A percentile compares a stretch with the other conserved stretches of the same genome.
Evolutionary conservation across 495 filamentous ascomycete genomes (phyloP).

Genomic region (Penicillium coprophilum): DNA sequence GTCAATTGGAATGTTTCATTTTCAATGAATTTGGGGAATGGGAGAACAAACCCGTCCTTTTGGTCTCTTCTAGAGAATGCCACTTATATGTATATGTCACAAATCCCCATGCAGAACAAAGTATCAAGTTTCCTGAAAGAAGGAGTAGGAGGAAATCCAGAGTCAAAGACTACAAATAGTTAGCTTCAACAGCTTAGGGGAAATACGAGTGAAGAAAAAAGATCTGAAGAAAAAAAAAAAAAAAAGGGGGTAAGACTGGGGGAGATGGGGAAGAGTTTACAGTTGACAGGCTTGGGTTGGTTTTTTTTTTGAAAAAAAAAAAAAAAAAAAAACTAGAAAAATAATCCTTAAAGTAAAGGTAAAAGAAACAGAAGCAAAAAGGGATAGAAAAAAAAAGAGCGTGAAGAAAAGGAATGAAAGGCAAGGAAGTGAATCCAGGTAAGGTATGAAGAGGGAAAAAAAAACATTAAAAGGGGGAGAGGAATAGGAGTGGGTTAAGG

Average conservation of each 20-base stretch:
- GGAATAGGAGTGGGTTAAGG: conserved; percentile 16
- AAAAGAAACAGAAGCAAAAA: conserved; percentile 12
- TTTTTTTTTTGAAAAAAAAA: neutral
- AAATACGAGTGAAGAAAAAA: conserved; percentile 24
- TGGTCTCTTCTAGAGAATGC: conserved; percentile 29
- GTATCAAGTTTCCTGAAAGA: conserved; percentile 5
- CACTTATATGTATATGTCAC: conserved; percentile 28
- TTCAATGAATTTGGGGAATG: conserved; percentile 22
- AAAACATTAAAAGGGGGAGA: conserved; percentile 17
- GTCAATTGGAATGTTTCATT: conserved; percentile 35
- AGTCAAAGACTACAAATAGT: conserved; percentile 24
- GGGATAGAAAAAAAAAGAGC: conserved; percentile 20
- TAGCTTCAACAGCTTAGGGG: conserved; percentile 33
- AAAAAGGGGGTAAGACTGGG: conserved; percentile 33
- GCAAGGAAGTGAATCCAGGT: conserved; percentile 32
- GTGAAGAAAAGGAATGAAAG: conserved; percentile 28
- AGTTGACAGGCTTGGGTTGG: conserved; percentile 12
- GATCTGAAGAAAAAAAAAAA: conserved; percentile 39
- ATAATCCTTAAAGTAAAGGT: conserved; percentile 12
- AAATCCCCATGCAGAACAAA: conserved; percentile 17
- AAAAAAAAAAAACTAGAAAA: conserved; percentile 17
- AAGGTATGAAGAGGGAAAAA: conserved; percentile 25
- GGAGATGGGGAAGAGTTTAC: conserved; percentile 30
- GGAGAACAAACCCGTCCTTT: conserved; percentile 30
- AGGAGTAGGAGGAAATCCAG: conserved; percentile 26